Base-by-base conservation (phyloP, 2,329 filamentous ascomycete species). In the Grosmannia huntii region DNA sequence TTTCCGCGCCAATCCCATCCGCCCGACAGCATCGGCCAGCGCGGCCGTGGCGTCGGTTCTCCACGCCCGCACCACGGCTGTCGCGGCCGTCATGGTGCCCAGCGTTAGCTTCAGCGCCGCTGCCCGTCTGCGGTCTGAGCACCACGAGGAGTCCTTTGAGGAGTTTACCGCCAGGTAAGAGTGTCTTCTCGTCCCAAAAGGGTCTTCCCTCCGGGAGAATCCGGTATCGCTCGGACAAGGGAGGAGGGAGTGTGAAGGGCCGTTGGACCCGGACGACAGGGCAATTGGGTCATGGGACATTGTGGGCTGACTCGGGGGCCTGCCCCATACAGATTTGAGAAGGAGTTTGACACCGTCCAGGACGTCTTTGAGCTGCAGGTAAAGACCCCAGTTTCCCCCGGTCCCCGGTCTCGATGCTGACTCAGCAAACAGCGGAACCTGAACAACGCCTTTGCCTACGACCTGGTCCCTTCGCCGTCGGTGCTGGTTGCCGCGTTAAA, bases 281-380 rank as follows among this genome's bases (percentile, higher is more conserved):
- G 50, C 27, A 9, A 50, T 16, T 27, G 48, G 23, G 5, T 5
- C 27, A 11, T 12, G 5, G 50, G 28, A 33, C 21, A 36, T 36
- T 23, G 16, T 28, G 61, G 60, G 60, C 62, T 60, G 63, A 62
- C 56, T 60, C 59, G 60, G 68, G n/a, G 38, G 23, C 33, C 33
- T n/a, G 21, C 16, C 27, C 21, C 7, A 63, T 70, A 46, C 72
- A 99, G 94, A 79, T 99, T 95, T 72, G 94, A 99, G 84, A 96
- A 96, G 84, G 94, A 99, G 79, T 99, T 99, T 72, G 92, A 99
- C 64, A 76, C 78, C 70, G 94, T 99, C 65, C 90, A 97, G 78
- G 94, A 99, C 79, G 92, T 97, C 71, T 99, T 99, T 75, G 94
- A 99, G 85, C 90, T 99, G 71, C 91, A 96, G 90, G 91, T 96